A percentile compares a stretch with the other conserved stretches of the same genome.
Conservation (phyloP, 371 early-diverging fungal species). For the Coemansia sp. region DNA sequence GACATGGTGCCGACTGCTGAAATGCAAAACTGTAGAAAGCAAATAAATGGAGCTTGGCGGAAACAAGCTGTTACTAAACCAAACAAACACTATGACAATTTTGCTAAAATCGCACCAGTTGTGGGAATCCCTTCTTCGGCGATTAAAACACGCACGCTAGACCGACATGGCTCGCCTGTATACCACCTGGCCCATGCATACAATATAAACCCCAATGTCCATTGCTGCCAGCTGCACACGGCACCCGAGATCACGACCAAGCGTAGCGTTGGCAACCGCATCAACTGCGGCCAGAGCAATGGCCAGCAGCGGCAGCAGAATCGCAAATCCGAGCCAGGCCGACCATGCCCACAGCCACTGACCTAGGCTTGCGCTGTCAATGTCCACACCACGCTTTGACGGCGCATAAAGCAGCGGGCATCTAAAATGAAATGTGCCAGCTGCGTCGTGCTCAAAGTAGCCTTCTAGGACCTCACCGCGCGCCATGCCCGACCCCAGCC, state of each 20-base stretch:
- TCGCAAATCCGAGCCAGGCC: slow-evolving; percentile 15
- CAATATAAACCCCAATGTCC: slow-evolving; percentile 13
- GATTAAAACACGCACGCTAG: neutral
- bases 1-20: neutral
- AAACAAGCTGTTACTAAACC: no score
- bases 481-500: slow-evolving; percentile 25
- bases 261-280: neutral
- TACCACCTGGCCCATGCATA: slow-evolving; percentile 14
- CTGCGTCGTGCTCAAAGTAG: slow-evolving; percentile 30
- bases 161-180: slow-evolving; percentile 5
- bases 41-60: no score
- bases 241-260: slow-evolving; percentile 16
- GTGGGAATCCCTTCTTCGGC: neutral
- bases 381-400: neutral
- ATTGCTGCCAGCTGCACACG: slow-evolving; percentile 19
- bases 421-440: slow-evolving; percentile 22
- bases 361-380: neutral
- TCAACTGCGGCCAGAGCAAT: neutral
- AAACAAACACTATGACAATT: no score
- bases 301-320: slow-evolving; percentile 21
- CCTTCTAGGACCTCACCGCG: slow-evolving; percentile 40
- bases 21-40: neutral
- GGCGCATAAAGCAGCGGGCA: neutral
- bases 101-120: neutral
- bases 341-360: slow-evolving; percentile 10